These are phyloP conservation scores for Collybia sp. DNA, from an alignment of 768 basidiomycete genomes.

Conservation along the genomic window DNA sequence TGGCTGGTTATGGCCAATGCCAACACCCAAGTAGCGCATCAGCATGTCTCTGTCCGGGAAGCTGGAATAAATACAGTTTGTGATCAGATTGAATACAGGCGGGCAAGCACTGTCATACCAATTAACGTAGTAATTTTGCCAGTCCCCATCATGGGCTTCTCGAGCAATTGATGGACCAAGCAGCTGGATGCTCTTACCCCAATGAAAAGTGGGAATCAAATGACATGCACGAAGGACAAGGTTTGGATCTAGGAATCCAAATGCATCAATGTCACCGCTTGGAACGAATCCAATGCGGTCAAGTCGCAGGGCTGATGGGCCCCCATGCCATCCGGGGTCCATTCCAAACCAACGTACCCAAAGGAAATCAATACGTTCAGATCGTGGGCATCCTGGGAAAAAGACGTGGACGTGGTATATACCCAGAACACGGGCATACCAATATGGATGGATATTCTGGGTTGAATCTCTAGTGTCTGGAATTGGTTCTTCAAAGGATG, in stretches of 20 bases:
- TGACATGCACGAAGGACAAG: constrained; percentile 26
- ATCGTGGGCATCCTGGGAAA: background rate
- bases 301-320: constrained; percentile 8
- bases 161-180: constrained; percentile 11
- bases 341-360: constrained; percentile 20
- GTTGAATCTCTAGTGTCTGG: background rate
- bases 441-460: constrained; percentile 17
- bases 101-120: too few species aligned
- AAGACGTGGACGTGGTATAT: constrained; percentile 25
- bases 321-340: constrained; percentile 7
- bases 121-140: constrained; percentile 28
- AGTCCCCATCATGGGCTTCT: constrained; percentile 10
- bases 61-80: constrained; percentile 12
- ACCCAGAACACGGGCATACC: constrained; percentile 25
- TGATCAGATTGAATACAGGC: too few species aligned
- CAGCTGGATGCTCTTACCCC: constrained; percentile 14
- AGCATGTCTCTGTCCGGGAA: constrained; percentile 37
- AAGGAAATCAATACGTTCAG: constrained; percentile 17
- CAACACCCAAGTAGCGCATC: constrained; percentile 23
- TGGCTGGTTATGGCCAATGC: constrained; percentile 18
- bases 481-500: constrained; percentile 12
- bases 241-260: constrained; percentile 29
- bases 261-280: constrained; percentile 15
- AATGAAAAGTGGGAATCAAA: constrained; percentile 25
- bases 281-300: constrained; percentile 19